Evolutionary conservation across 805 yeast species (phyloP), one percentile per base, ranked within the genome.

Genomic region (Kuraishia hungarica): DNA sequence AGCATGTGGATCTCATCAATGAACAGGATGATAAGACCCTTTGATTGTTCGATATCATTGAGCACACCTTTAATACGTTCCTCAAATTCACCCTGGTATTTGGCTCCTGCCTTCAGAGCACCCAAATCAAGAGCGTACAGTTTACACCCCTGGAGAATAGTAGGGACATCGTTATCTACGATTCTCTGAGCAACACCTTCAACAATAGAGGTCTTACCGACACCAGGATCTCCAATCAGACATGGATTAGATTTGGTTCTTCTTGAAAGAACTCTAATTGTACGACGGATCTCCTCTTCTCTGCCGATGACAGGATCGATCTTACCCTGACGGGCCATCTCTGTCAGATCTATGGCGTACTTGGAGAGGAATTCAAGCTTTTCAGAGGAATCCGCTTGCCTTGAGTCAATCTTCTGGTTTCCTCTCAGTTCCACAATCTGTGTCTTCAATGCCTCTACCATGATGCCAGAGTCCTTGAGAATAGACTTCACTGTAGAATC

Each of bases 121-220:
- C 99, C 99, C 61, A 94, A 77, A 70, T 94, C 99, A 58, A 94
- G 78, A 19, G 97, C 88, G 68, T 86, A 93, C 55, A 94, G 76
- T 59, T 86, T 84, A 60, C 96, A 84, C 56, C 83, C 83, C 58
- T 88, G 87, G 61, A 94, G 77, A 59, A 93, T 89, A 24, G 84
- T 81, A 49, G 99, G 99, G 17, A 94, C 97, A 71, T 94, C 99
- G 60, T 89, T 89, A 66, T 94, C 97, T 57, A 94, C 84, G 59
- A 94, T 90, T 73, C 99, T 81, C 72, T 93, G 98, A 13, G 99
- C 98, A 55, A 94, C 97, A 65, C 98, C 99, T 74, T 94, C 99
- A 53, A 94, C 97, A 63, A 94, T 93, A 29, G 96, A 89, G 46
- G 99, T 94, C 75, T 94, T 94, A 79, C 99, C 99, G 54, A 94